Evolutionary conservation across 1,139 yeast species (phyloP).

Genomic region (Zygosaccharomyces sapae): DNA sequence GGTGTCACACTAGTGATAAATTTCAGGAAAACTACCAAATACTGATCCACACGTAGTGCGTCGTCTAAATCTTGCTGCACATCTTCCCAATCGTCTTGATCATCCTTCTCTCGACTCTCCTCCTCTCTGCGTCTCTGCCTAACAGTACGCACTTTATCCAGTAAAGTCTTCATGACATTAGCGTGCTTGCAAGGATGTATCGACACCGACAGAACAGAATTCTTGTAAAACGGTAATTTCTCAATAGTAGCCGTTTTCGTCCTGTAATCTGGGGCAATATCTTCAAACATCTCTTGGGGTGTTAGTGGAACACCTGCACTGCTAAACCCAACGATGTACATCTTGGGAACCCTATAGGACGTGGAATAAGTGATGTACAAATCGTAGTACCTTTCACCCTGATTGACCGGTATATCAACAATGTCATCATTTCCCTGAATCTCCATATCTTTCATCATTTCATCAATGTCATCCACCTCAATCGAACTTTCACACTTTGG

Average conservation of each 20-base stretch:
- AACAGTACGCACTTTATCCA: constrained; percentile 59
- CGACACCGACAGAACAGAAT: constrained; percentile 71
- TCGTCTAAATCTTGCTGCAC: constrained; percentile 40
- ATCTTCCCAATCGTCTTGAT: constrained; percentile 45
- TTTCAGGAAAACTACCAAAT: constrained; percentile 79
- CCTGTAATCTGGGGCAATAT: constrained; percentile 83
- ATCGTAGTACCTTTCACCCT: constrained; percentile 67
- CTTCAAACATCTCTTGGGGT: constrained; percentile 92
- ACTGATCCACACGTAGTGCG: constrained; percentile 81
- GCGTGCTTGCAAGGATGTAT: constrained; percentile 98
- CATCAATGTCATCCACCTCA: constrained; percentile 41
- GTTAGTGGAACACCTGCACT: constrained; percentile 78
- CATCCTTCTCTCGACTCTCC: constrained; percentile 27
- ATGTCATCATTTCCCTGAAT: constrained; percentile 43
- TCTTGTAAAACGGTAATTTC: constrained; percentile 75
- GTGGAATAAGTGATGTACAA: constrained; percentile 89
- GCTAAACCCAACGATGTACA: constrained; percentile 85
- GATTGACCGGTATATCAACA: constrained; percentile 39
- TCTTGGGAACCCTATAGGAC: constrained; percentile 91
- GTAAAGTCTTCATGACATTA: constrained; percentile 82
- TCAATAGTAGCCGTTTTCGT: constrained; percentile 97
- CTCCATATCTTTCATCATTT: constrained; percentile 39
- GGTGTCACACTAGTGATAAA: constrained; percentile 97
- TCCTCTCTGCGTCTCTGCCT: constrained; percentile 40
- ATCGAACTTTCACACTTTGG: constrained; percentile 14